phyloP scores from a whole-genome alignment of 345 rosid genomes.

The Salix caprea region DNA sequence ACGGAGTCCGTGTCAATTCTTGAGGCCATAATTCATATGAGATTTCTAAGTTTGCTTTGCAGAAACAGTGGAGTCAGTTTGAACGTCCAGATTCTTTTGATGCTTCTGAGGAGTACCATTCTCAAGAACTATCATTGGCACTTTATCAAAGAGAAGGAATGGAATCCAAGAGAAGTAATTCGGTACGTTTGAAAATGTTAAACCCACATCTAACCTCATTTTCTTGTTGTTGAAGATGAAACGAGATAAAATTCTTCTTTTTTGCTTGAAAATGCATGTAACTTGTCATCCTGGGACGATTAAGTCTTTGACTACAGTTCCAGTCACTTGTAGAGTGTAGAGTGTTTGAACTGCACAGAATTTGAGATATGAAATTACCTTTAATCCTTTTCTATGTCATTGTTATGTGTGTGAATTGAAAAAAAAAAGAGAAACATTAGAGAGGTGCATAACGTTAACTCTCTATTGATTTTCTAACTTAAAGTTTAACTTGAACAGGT shows the following conservation, averaged over 20 bases:
- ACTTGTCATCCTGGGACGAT: neutral
- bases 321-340: neutral
- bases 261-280: neutral
- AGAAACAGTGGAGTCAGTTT: slow-evolving; percentile 68
- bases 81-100: slow-evolving; percentile 87
- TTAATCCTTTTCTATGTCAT: neutral
- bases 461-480: neutral
- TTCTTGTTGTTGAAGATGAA: slow-evolving; percentile 11
- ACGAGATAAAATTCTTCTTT: neutral
- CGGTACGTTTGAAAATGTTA: slow-evolving; percentile 51
- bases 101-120: slow-evolving; percentile 80
- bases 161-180: slow-evolving; percentile 55
- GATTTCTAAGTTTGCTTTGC: slow-evolving; percentile 48
- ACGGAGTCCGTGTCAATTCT: slow-evolving; percentile 42
- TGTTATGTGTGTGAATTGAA: neutral
- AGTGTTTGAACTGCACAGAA: neutral
- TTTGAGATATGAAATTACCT: neutral
- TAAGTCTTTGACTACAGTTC: neutral
- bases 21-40: slow-evolving; percentile 57
- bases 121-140: slow-evolving; percentile 75
- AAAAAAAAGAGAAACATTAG: neutral
- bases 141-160: slow-evolving; percentile 61
- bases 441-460: neutral
- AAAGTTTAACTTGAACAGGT: slow-evolving; percentile 42
- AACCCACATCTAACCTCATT: slow-evolving; percentile 20